Evolutionary conservation across 257 asterid species (phyloP).

Genomic region (Forsythia viridissima): DNA sequence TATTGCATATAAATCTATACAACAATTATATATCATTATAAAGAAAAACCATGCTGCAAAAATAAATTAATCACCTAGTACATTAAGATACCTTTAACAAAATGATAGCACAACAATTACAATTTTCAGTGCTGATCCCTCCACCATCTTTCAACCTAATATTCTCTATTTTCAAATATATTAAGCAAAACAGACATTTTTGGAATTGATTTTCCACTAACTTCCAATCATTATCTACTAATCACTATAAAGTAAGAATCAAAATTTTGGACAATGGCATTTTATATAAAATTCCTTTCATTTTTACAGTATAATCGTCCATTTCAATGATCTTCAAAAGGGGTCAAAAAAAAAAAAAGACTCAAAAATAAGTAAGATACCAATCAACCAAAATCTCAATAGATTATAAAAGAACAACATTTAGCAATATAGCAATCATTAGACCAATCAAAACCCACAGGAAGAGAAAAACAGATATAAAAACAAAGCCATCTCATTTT

Average conservation of each 20-base stretch:
- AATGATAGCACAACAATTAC: conserved; percentile 45
- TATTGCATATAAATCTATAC: neutral
- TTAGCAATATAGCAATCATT: conserved; percentile 13
- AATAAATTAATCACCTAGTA: neutral
- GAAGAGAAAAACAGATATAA: conserved; percentile 22
- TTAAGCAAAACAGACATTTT: neutral
- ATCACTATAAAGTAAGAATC: conserved; percentile 20
- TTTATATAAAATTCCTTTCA: conserved; percentile 7
- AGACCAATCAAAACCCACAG: conserved; percentile 19
- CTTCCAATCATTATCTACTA: conserved; percentile 25
- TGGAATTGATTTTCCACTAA: conserved; percentile 21
- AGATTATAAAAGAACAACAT: too few relatives aligned
- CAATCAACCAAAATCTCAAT: conserved; percentile 10
- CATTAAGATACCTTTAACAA: conserved; percentile 23
- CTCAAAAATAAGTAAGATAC: conserved; percentile 2
- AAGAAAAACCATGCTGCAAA: neutral
- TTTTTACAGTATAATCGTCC: neutral
- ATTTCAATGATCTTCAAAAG: neutral
- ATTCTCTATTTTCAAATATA: conserved; percentile 29
- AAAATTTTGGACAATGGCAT: conserved; percentile 9
- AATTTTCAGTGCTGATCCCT: conserved; percentile 21
- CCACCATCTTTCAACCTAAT: conserved; percentile 38
- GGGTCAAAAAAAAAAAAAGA: neutral
- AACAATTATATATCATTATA: neutral
- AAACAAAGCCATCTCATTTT: conserved; percentile 23